Conservation (phyloP, 2,329 filamentous ascomycete species). For the Hypoxylon sp. region DNA sequence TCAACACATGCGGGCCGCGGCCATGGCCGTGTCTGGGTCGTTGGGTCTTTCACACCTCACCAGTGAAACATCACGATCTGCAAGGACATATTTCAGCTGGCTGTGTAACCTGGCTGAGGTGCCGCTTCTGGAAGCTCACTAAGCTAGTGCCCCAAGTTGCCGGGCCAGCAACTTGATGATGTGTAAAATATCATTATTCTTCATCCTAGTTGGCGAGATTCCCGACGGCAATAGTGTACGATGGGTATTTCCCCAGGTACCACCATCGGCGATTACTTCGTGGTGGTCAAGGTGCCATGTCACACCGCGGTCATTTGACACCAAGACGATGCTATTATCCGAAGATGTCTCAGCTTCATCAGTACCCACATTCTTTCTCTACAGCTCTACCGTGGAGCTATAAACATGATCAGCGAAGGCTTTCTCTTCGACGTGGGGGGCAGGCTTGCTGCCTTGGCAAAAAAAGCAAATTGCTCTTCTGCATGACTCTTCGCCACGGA, state of each 20-base stretch:
- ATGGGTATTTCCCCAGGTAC: slow-evolving; percentile 20
- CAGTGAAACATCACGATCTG: slow-evolving; percentile 40
- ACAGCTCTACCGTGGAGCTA: slow-evolving; percentile 2
- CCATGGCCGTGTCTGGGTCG: background rate
- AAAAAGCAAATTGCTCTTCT: slow-evolving; percentile 31
- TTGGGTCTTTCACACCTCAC: slow-evolving; percentile 1
- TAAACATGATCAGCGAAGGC: slow-evolving; percentile 13
- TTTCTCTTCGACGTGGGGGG: slow-evolving; percentile 24
- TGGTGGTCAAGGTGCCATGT: slow-evolving; percentile 9
- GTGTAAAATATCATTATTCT: slow-evolving; percentile 21
- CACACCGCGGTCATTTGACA: slow-evolving; percentile 20
- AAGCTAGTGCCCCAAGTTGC: slow-evolving; percentile 38
- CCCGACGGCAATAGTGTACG: slow-evolving; percentile 18
- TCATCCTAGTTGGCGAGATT: slow-evolving; percentile 21
- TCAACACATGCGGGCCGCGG: slow-evolving; percentile 5
- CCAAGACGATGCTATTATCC: slow-evolving; percentile 30
- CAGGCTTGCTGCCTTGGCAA: slow-evolving; percentile 4
- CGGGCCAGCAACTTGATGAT: slow-evolving; percentile 38
- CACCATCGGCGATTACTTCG: slow-evolving; percentile 35
- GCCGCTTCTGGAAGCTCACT: slow-evolving; percentile 28
- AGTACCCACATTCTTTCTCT: slow-evolving; percentile 20
- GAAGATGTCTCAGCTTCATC: slow-evolving; percentile 37
- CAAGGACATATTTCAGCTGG: slow-evolving; percentile 35
- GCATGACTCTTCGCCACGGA: slow-evolving; percentile 30
- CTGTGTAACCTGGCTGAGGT: slow-evolving; percentile 4